Conservation (phyloP, 768 basidiomycete genomes). For the Xerocomellus chrysenteron region DNA sequence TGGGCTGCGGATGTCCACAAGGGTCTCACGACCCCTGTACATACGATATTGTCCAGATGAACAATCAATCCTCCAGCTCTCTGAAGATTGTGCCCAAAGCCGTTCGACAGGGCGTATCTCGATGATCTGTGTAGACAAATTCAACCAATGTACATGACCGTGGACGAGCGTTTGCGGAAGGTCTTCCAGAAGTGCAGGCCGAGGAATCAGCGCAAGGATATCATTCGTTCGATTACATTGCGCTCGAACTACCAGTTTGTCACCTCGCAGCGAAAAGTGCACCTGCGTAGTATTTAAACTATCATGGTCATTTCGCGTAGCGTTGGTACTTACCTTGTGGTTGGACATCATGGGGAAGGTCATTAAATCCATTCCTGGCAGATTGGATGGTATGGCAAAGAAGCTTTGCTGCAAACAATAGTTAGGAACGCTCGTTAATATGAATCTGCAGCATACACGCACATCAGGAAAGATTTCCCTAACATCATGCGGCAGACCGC, state of each 20-base stretch:
- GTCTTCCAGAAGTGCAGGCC: not conserved
- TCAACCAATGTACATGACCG: constrained; percentile 26
- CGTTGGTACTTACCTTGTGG: not conserved
- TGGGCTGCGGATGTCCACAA: constrained; percentile 22
- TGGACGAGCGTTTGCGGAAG: not conserved
- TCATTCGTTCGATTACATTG: not conserved
- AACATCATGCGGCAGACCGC: not conserved
- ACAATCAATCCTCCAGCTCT: constrained; percentile 22
- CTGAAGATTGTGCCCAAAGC: constrained; percentile 17
- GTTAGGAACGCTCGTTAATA: no score
- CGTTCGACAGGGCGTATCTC: constrained; percentile 23
- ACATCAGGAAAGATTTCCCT: not conserved
- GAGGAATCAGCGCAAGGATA: not conserved
- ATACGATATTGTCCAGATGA: not conserved
- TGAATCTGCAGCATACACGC: not conserved
- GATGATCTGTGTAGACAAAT: constrained; percentile 11
- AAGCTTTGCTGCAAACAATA: not conserved
- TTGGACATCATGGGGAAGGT: not conserved
- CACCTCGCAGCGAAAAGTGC: not conserved
- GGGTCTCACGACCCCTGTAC: not conserved
- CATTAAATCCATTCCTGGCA: not conserved
- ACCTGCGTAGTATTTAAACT: not conserved
- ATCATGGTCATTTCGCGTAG: not conserved
- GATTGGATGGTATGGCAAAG: not conserved
- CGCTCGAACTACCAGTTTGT: not conserved